Conservation (phyloP, 345 rosid genomes). For the Garcia nutans region DNA sequence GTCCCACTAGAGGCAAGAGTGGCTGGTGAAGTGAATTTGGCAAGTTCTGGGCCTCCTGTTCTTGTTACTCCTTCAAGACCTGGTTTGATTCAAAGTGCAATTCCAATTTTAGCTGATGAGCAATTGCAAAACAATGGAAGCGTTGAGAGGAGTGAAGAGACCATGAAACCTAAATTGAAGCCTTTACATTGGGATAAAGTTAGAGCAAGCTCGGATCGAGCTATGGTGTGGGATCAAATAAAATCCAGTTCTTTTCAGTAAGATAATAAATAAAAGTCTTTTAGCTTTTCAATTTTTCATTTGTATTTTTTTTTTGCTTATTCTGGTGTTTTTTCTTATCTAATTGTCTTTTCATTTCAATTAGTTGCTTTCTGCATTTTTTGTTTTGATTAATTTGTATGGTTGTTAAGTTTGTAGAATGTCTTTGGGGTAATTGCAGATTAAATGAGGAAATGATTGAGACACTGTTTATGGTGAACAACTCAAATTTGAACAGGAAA, state of each 20-base stretch:
- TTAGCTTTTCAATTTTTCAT: conserved; percentile 1
- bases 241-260: conserved; percentile 90
- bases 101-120: conserved; percentile 13
- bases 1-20: conserved; percentile 26
- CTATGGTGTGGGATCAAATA: conserved; percentile 95
- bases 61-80: conserved; percentile 43
- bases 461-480: conserved; percentile 69
- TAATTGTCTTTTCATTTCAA: background rate
- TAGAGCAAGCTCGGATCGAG: conserved; percentile 82
- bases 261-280: conserved; percentile 30
- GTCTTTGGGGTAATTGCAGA: conserved; percentile 41
- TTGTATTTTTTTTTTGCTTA: background rate
- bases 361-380: background rate
- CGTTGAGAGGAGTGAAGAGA: conserved; percentile 49
- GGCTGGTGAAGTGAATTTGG: conserved; percentile 11
- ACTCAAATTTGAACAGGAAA: conserved; percentile 43
- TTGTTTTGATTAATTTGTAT: background rate
- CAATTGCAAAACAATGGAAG: conserved; percentile 25
- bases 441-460: conserved; percentile 98
- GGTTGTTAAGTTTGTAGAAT: conserved; percentile 18
- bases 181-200: conserved; percentile 99
- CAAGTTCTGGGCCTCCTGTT: conserved; percentile 39
- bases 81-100: conserved; percentile 23
- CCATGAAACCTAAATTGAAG: conserved; percentile 68
- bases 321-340: background rate